These are phyloP conservation scores for Scortechinia acanthostroma DNA, from an alignment of 2,329 filamentous ascomycete species.

Conservation along the genomic window DNA sequence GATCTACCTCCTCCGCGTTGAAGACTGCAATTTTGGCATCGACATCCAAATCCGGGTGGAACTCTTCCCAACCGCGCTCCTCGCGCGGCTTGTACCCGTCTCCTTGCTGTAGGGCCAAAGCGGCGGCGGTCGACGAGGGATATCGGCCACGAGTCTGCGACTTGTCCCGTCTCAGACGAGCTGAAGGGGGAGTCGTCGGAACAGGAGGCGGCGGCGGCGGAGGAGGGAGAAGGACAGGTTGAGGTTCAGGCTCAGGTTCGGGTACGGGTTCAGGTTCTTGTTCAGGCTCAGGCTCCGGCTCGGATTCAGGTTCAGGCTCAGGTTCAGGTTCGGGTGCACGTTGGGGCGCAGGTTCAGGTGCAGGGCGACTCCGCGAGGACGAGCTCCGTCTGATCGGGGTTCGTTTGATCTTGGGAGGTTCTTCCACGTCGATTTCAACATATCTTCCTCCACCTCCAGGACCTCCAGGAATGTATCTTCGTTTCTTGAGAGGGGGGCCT, in stretches of 20 bases:
- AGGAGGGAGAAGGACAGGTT: neutral
- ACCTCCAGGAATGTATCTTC: neutral
- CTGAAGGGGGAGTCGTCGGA: neutral
- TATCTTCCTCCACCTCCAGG: neutral
- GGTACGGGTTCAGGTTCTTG: neutral
- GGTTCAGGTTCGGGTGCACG: neutral
- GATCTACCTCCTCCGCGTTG: constrained; percentile 78
- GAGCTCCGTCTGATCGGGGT: neutral
- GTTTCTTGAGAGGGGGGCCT: neutral
- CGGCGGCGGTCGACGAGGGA: constrained; percentile 81
- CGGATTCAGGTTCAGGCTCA: too few relatives aligned
- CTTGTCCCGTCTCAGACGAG: neutral
- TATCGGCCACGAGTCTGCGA: constrained; percentile 29
- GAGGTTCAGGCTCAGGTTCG: neutral
- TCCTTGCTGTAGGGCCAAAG: constrained; percentile 79
- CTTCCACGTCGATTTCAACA: neutral
- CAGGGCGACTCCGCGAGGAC: neutral
- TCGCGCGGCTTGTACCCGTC: constrained; percentile 97
- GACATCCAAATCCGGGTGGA: constrained; percentile 90
- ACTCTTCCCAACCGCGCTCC: constrained; percentile 95
- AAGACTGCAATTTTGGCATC: constrained; percentile 74
- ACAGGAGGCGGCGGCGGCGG: neutral
- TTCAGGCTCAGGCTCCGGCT: too few relatives aligned
- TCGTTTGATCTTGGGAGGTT: neutral
- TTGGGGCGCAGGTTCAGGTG: neutral